phyloP scores from a whole-genome alignment of 2,329 filamentous ascomycete species.

The Teratosphaeria gauchensis region DNA sequence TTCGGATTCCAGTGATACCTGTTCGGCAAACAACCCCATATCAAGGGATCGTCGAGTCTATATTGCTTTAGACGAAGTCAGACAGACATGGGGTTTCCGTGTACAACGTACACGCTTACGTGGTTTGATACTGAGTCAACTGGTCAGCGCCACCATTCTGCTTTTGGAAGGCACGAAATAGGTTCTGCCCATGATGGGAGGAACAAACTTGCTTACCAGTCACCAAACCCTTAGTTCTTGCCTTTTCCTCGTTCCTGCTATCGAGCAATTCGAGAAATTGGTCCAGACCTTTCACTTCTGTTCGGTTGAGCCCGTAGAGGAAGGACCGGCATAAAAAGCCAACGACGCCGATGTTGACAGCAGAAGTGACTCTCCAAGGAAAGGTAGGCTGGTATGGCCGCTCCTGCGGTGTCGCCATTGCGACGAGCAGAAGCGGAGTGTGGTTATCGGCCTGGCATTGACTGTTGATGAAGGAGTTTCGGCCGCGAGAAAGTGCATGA shows the following conservation, averaged over 20 bases:
- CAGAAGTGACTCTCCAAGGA: slow-evolving; percentile 65
- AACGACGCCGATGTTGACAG: slow-evolving; percentile 63
- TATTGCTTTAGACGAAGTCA: slow-evolving; percentile 2
- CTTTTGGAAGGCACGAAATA: neutral
- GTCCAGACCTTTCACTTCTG: slow-evolving; percentile 68
- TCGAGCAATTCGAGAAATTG: slow-evolving; percentile 68
- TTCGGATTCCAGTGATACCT: slow-evolving; percentile 60
- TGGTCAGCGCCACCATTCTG: neutral
- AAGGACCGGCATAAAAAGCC: slow-evolving; percentile 64
- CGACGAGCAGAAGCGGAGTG: neutral
- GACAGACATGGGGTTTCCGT: neutral
- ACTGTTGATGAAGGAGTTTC: neutral
- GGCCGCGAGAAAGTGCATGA: neutral
- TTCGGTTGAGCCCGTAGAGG: slow-evolving; percentile 61
- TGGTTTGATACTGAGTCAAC: slow-evolving; percentile 65
- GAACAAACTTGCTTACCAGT: slow-evolving; percentile 52
- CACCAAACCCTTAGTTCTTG: slow-evolving; percentile 65
- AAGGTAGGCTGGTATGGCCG: slow-evolving; percentile 47
- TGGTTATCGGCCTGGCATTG: neutral
- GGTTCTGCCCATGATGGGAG: neutral
- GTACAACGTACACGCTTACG: slow-evolving; percentile 66
- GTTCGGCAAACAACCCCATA: slow-evolving; percentile 82
- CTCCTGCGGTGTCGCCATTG: slow-evolving; percentile 32
- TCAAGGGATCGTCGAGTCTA: slow-evolving; percentile 85
- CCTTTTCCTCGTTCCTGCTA: slow-evolving; percentile 54